These are phyloP conservation scores for Nemania sp. DNA, from an alignment of 2,329 filamentous ascomycete genomes.

Conservation along the genomic window DNA sequence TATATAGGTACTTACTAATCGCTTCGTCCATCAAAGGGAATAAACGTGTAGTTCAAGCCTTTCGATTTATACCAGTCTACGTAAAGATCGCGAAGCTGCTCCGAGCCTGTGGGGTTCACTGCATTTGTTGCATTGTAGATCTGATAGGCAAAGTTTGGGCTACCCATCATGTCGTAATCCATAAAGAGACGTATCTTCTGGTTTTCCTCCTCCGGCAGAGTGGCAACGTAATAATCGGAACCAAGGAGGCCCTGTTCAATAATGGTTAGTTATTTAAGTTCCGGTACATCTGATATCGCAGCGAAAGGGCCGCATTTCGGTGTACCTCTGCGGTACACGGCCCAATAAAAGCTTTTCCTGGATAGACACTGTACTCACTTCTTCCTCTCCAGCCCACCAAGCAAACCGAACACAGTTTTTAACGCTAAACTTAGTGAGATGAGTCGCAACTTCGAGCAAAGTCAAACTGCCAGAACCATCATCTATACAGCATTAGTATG, in stretches of 20 bases:
- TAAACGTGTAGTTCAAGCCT: slow-evolving; percentile 75
- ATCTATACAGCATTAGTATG: slow-evolving; percentile 51
- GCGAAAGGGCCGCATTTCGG: background rate
- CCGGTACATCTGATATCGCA: background rate
- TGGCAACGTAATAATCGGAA: slow-evolving; percentile 71
- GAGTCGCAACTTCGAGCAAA: slow-evolving; percentile 71
- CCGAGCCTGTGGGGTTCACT: slow-evolving; percentile 76
- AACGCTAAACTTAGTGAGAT: slow-evolving; percentile 68
- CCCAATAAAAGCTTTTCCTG: background rate
- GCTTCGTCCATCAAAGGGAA: slow-evolving; percentile 81
- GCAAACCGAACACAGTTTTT: slow-evolving; percentile 75
- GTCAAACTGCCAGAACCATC: slow-evolving; percentile 76
- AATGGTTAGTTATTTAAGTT: slow-evolving; percentile 2
- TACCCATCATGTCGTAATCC: slow-evolving; percentile 79
- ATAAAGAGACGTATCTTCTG: slow-evolving; percentile 73
- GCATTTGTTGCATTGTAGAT: slow-evolving; percentile 79
- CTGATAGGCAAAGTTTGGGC: slow-evolving; percentile 74
- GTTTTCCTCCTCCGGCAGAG: slow-evolving; percentile 69
- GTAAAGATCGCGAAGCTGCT: slow-evolving; percentile 76
- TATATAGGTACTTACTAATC: slow-evolving; percentile 74
- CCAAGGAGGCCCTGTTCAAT: slow-evolving; percentile 60
- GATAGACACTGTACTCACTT: slow-evolving; percentile 52
- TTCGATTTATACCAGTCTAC: slow-evolving; percentile 73
- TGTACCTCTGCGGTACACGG: background rate
- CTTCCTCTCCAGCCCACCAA: slow-evolving; percentile 77